Base-by-base conservation (phyloP, 306 rosid species). In the Datisca glomerata region DNA sequence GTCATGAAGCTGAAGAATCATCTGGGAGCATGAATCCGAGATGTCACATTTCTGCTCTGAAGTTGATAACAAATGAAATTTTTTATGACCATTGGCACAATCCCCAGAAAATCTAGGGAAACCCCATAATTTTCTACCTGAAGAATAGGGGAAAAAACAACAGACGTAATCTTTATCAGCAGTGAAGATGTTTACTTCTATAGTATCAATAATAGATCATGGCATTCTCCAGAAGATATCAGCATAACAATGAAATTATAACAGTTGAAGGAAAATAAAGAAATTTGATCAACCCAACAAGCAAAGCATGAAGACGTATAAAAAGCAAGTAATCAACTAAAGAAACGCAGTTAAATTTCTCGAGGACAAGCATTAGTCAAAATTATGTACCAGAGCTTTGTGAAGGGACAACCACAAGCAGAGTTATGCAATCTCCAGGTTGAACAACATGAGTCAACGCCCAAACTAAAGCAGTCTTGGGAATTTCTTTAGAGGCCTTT, bases 361-460 rank as follows among this genome's bases (percentile, higher is more conserved):
- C n/a, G n/a, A n/a, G n/a, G n/a, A n/a, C n/a, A n/a, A n/a, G n/a
- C n/a, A n/a, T n/a, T n/a, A n/a, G n/a, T n/a, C n/a, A n/a, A n/a
- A 29, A 5, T 11, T n/a, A 17, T 12, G 9, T 59, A 89, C 96
- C 98, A 27, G 95, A 80, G 57, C 70, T 71, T 65, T 78, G 85
- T 9, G 98, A 72, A 49, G 98, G 85, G 32, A 84, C 92, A 64
- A 89, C 98, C 22, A 89, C 98, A 16, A 89, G 78, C 36, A 89
- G 64, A 21, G 96, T 80, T 47, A 89, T 89, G 75, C 93, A 89
- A 44, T 89, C 95, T 25, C 95, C 98, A 27, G 94, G 93, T 42
- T 89, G 98, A 68, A 89, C 98, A 64, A 89, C 96, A 73, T 80
- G 98, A 63, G 94, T 84, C 60, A 89, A 56, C 3, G 96, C 93